Percentiles rank a stretch among this genome's conserved stretches.
Evolutionary conservation across 805 yeast species (phyloP).

Genomic region (Sungouiozyma intestinalis): DNA sequence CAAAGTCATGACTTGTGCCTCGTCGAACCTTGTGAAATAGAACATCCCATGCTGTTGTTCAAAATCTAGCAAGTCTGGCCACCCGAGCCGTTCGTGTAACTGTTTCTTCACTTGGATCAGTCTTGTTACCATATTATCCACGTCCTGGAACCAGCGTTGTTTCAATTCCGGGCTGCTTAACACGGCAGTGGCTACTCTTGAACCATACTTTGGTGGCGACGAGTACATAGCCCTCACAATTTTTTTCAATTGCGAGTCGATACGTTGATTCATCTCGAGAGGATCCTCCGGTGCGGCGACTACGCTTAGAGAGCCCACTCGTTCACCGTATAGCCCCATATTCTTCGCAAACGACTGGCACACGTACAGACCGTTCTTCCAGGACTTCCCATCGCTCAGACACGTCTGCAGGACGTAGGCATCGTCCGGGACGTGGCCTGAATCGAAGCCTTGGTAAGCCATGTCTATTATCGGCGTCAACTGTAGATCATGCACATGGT

Average conservation of each 20-base stretch:
- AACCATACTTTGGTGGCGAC: conserved; percentile 92
- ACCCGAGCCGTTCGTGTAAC: conserved; percentile 54
- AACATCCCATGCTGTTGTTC: conserved; percentile 85
- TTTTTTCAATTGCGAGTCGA: conserved; percentile 74
- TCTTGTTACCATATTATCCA: conserved; percentile 67
- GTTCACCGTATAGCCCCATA: conserved; percentile 91
- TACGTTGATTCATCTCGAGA: conserved; percentile 40
- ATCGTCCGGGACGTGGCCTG: conserved; percentile 73
- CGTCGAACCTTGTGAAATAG: conserved; percentile 73
- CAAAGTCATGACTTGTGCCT: conserved; percentile 60
- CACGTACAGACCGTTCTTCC: conserved; percentile 43
- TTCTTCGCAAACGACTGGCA: conserved; percentile 94
- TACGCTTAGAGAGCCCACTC: conserved; percentile 71
- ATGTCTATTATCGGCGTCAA: conserved; percentile 79
- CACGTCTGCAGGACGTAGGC: conserved; percentile 41
- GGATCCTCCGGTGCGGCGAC: conserved; percentile 38
- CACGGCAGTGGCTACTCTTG: conserved; percentile 74
- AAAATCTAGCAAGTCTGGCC: conserved; percentile 69
- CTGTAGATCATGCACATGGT: conserved; percentile 44
- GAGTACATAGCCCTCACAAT: conserved; percentile 81
- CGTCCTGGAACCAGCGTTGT: conserved; percentile 72
- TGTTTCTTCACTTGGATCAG: conserved; percentile 60
- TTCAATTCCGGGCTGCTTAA: conserved; percentile 50
- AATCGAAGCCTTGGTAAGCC: conserved; percentile 93
- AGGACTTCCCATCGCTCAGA: conserved; percentile 10